A percentile compares a stretch with the other conserved stretches of the same genome.
These are phyloP conservation scores for Plasmodium billcollinsi DNA, from an alignment of 169 alveolate genomes.

Conservation along the genomic window DNA sequence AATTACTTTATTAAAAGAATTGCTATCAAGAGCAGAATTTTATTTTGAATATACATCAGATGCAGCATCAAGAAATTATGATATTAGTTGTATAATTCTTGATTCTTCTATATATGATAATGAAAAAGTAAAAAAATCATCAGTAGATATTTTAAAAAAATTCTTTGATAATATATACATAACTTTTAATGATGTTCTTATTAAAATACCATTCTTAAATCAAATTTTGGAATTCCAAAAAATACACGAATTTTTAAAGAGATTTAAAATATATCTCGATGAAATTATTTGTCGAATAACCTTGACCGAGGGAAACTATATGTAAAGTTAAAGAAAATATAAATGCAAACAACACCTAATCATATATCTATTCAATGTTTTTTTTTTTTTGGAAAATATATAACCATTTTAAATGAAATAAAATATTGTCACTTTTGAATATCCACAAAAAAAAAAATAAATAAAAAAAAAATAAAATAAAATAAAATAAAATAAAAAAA, in stretches of 20 bases:
- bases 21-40: conserved; percentile 64
- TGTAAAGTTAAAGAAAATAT: background rate
- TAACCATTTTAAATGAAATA: no score
- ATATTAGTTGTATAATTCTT: conserved; percentile 65
- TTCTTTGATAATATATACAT: conserved; percentile 43
- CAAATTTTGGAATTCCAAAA: conserved; percentile 62
- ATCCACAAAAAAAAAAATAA: no score
- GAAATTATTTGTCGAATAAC: conserved; percentile 40
- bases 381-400: background rate
- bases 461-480: no score
- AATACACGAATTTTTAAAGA: conserved; percentile 43
- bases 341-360: background rate
- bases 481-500: no score
- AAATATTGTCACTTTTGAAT: no score
- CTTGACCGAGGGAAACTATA: conserved; percentile 17
- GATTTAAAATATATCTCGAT: conserved; percentile 38
- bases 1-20: conserved; percentile 58
- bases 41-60: conserved; percentile 69
- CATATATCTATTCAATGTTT: background rate
- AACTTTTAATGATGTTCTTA: conserved; percentile 47
- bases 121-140: conserved; percentile 36
- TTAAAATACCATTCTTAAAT: conserved; percentile 35
- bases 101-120: conserved; percentile 61
- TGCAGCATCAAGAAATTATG: conserved; percentile 69
- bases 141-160: conserved; percentile 36